Evolutionary conservation across 2,329 filamentous ascomycete genomes (phyloP), one percentile per base, ranked within the genome.

Genomic region (Trichoderma guizhouense): DNA sequence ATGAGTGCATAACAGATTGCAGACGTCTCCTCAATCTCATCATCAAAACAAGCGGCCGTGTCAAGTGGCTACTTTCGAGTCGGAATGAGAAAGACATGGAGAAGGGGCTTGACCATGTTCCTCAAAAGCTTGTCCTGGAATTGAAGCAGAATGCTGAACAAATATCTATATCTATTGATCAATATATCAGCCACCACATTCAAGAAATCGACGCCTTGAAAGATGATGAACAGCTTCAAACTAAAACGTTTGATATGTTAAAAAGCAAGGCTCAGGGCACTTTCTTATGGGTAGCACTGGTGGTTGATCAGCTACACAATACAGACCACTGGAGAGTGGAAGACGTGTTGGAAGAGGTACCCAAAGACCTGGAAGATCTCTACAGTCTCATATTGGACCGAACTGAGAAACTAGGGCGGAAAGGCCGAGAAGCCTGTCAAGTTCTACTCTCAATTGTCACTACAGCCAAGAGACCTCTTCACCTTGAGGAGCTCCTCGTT

Each of bases 201-300:
- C 36, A 14, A 0, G 9, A 51, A 28, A 64, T 64, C 1, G 18
- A n/a, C 0, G 36, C 36, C 5, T 28, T 64, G 15, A n/a, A 51
- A 15, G 3, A 12, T 3, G 61, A 51, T 51, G 3, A 8, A 2
- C 18, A 51, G 1, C 18, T 64, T 11, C 61, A 39, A 18, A 1
- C 1, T 0, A 64, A 21, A 8, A 18, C 18, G 1, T 1, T 32
- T 2, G 18, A 32, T 0, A 0, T 21, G 5, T 1, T 64, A 1
- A 32, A 51, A 30, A 15, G 2, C 11, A 64, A 64, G 4, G 36
- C 61, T 6, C 43, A 64, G 2, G 61, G 61, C 7, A 64, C 61
- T 0, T 64, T 64, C 3, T 21, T 64, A 15, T 64, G 61, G 61
- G 61, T 64, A 51, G 28, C 61, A 2, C 61, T 64, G 3, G 61